Evolutionary conservation across 495 filamentous ascomycete species (phyloP), one percentile per base, ranked within the genome.

Genomic region (Lasiosphaeris hirsuta): DNA sequence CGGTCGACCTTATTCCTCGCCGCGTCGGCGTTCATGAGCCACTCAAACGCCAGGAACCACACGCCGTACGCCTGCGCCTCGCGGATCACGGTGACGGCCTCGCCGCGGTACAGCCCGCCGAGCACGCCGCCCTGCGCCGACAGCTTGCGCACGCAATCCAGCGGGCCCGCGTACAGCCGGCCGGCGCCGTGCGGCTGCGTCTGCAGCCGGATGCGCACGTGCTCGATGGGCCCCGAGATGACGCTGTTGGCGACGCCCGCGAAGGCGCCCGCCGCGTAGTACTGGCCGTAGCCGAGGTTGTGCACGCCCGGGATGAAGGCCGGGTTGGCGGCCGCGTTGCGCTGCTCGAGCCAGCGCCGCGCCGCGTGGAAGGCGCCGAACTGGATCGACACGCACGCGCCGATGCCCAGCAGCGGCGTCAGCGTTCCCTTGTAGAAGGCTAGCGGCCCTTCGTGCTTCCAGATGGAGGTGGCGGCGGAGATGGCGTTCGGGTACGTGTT

Each of bases 351-450:
- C 56, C 81, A 84, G 41, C 95, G 86, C 40, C 91, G 90, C 11
- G 93, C 92, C 62, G 87, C 86, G 78, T 96, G 90, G 84, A 97
- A 98, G 65, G 87, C 94, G 61, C 94, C 94, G 75, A 98, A 98
- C 81, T 98, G 94, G 64, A 98, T 87, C 38, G 90, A 94, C 35
- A 97, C 94, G 69, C 94, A 98, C 57, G 95, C 95, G 66, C 94
- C 94, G 68, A 98, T 97, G 60, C 94, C 94, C 36, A 98, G 81
- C 35, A 98, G 77, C 1, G 94, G 94, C n/a, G 95, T 97, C 51
- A 97, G 77, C 2, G 95, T 97, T 59, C 94, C 94, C 63, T 98
- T 98, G 82, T 98, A 98, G 82, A 98, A 98, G 44, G 94, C 93
- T 3, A 86, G 67, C 1, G 92, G 79, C 2, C 94, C 95, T 73